Percentiles rank a stretch among this genome's conserved stretches.
These are phyloP conservation scores for Plasmodium malariae DNA, from an alignment of 169 alveolate species.

Conservation along the genomic window DNA sequence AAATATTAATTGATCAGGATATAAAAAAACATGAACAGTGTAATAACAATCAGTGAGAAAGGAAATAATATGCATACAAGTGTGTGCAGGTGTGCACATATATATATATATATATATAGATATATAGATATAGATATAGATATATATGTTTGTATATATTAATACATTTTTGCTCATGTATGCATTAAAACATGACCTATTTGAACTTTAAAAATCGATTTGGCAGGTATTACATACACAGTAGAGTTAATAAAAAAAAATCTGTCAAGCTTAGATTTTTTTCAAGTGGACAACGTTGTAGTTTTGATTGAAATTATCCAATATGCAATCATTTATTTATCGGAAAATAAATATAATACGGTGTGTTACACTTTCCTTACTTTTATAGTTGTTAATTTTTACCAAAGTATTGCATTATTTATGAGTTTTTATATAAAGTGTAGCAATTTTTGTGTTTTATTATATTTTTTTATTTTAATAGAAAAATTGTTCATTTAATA, in stretches of 20 bases:
- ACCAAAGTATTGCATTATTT: too few relatives aligned
- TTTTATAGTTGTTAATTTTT: too few relatives aligned
- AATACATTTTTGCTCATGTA: not conserved
- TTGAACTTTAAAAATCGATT: not conserved
- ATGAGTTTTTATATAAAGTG: too few relatives aligned
- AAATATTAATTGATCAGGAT: constrained; percentile 29
- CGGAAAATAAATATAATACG: constrained; percentile 50
- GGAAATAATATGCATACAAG: not conserved
- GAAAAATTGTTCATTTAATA: constrained; percentile 27
- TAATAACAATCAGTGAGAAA: constrained; percentile 3
- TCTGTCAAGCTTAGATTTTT: constrained; percentile 22
- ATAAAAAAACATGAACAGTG: constrained; percentile 54
- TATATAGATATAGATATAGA: not conserved
- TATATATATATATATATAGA: not conserved
- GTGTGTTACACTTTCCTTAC: constrained; percentile 9
- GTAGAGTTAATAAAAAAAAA: constrained; percentile 55
- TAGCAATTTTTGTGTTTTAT: not conserved
- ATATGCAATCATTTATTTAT: constrained; percentile 43
- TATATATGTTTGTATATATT: not conserved
- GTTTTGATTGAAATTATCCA: constrained; percentile 62
- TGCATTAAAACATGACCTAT: not conserved
- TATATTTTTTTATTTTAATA: constrained; percentile 1
- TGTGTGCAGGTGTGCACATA: not conserved
- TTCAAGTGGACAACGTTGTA: constrained; percentile 65
- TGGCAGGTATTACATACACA: constrained; percentile 39